phyloP scores from a whole-genome alignment of 2,329 filamentous ascomycete genomes.

The Fusarium solani-melongenae region DNA sequence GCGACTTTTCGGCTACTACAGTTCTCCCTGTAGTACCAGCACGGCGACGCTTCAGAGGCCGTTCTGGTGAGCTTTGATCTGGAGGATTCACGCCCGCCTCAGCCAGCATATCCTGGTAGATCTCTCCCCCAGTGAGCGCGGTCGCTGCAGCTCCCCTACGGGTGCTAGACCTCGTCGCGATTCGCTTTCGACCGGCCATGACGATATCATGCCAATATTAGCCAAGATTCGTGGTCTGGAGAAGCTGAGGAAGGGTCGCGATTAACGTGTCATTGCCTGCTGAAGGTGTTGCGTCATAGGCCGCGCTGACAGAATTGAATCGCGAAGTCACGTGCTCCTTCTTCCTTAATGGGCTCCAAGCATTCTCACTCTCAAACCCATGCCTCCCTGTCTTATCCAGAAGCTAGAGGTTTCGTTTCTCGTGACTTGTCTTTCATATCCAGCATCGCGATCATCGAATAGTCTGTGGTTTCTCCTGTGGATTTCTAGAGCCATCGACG shows the following conservation, averaged over 20 bases:
- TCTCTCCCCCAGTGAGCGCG: conserved; percentile 46
- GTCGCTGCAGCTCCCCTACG: conserved; percentile 23
- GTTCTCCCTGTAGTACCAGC: conserved; percentile 29
- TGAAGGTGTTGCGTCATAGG: conserved; percentile 42
- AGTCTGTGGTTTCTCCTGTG: not conserved
- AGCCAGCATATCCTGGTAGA: conserved; percentile 62
- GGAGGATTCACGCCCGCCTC: conserved; percentile 56
- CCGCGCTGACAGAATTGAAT: conserved; percentile 8
- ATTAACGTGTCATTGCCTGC: conserved; percentile 27
- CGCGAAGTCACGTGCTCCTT: conserved; percentile 31
- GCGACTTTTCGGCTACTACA: not conserved
- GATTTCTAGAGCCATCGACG: not conserved
- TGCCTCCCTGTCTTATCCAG: not conserved
- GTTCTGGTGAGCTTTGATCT: conserved; percentile 46
- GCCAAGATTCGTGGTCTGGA: not conserved
- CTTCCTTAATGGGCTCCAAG: not conserved
- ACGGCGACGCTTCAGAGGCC: conserved; percentile 54
- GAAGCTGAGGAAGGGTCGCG: conserved; percentile 14
- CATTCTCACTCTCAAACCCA: not conserved
- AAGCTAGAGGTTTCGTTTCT: not conserved
- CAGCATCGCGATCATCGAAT: not conserved
- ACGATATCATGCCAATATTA: conserved; percentile 10
- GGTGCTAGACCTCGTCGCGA: conserved; percentile 37
- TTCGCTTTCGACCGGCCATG: conserved; percentile 49
- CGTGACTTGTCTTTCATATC: not conserved